Conservation (phyloP, 306 rosid species). For the Herpetospermum pedunculosum region DNA sequence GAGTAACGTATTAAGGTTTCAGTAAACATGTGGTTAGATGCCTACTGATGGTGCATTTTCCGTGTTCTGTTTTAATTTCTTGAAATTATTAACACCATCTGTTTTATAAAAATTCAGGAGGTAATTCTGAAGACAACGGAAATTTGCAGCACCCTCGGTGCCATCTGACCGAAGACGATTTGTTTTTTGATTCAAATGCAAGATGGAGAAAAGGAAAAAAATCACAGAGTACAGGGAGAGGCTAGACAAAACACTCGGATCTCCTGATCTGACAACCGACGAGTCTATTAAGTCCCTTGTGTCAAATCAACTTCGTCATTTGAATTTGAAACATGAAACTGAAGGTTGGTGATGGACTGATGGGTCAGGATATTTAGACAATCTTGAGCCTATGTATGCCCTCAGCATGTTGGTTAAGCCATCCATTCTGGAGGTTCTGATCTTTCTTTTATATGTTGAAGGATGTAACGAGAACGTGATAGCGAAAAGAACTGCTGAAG, state of each 20-base stretch:
- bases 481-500: conserved; percentile 43
- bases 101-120: neutral
- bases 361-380: neutral
- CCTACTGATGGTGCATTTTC: neutral
- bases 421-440: conserved; percentile 4
- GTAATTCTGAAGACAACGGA: neutral
- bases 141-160: neutral
- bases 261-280: conserved; percentile 45
- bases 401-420: neutral
- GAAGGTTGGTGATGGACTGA: conserved; percentile 34
- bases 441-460: conserved; percentile 19
- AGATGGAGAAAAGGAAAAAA: conserved; percentile 48
- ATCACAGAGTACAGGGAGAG: conserved; percentile 69
- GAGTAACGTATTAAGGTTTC: neutral
- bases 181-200: conserved; percentile 17
- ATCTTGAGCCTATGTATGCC: neutral
- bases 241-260: conserved; percentile 58
- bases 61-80: neutral
- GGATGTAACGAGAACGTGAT: conserved; percentile 37
- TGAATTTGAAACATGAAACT: conserved; percentile 28
- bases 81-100: neutral
- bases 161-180: conserved; percentile 16
- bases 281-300: conserved; percentile 49
- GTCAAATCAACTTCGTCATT: conserved; percentile 38
- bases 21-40: neutral